These are phyloP conservation scores for Aspergillus baeticus DNA, from an alignment of 495 filamentous ascomycete species.

Conservation along the genomic window DNA sequence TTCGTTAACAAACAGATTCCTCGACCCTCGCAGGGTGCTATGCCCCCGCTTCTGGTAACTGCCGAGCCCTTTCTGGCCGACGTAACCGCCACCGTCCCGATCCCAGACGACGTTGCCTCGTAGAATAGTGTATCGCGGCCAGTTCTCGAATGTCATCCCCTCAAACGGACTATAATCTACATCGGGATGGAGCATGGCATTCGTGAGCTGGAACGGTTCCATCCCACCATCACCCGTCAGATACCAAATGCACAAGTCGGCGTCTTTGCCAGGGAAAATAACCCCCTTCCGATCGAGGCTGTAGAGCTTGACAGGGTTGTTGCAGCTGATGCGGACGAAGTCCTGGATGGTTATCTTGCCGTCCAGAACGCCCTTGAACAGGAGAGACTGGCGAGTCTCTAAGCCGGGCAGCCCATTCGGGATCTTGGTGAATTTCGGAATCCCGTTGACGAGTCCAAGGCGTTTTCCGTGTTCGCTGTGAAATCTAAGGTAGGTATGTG, in stretches of 20 bases:
- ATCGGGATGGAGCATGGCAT: conserved; percentile 56
- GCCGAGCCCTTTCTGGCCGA: conserved; percentile 50
- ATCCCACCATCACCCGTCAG: conserved; percentile 26
- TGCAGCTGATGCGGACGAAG: conserved; percentile 58
- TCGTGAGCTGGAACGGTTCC: conserved; percentile 42
- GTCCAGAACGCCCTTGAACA: conserved; percentile 29
- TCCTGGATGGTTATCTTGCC: conserved; percentile 47
- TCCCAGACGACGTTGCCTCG: conserved; percentile 59
- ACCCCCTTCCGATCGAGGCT: conserved; percentile 56
- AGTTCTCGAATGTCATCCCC: conserved; percentile 52
- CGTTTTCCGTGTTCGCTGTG: no score
- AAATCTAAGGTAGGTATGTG: no score
- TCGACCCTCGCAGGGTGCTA: conserved; percentile 12
- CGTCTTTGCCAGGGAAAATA: conserved; percentile 53
- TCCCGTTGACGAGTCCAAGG: no score
- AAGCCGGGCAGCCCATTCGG: conserved; percentile 62
- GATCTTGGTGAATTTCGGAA: conserved; percentile 35
- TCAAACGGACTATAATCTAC: conserved; percentile 64
- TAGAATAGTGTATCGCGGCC: conserved; percentile 61
- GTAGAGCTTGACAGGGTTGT: conserved; percentile 62
- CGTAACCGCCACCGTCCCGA: conserved; percentile 44
- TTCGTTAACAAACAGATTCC: conserved; percentile 16
- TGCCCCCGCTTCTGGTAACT: conserved; percentile 44
- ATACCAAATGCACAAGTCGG: conserved; percentile 47
- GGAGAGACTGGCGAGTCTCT: conserved; percentile 54